These are phyloP conservation scores for Solanum appendiculatum DNA, from an alignment of 257 asterid species.

Conservation along the genomic window DNA sequence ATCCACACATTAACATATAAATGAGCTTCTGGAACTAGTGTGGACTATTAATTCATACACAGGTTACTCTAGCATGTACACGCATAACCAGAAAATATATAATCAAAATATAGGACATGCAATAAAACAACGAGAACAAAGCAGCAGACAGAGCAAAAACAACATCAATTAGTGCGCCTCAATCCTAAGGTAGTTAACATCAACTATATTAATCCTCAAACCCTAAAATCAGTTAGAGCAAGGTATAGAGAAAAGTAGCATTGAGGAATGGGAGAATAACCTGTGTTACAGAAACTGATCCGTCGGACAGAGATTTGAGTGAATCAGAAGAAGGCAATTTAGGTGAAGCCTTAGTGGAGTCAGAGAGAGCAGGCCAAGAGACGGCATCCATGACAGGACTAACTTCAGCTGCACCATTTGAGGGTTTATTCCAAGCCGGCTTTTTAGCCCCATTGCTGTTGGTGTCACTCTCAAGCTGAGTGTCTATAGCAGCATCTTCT, in stretches of 20 bases:
- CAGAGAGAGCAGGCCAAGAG: constrained; percentile 76
- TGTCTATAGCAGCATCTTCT: constrained; percentile 22
- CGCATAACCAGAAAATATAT: not conserved
- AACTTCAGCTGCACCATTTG: constrained; percentile 25
- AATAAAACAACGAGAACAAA: not conserved
- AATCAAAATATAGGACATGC: not conserved
- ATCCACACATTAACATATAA: not conserved
- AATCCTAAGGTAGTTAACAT: not conserved
- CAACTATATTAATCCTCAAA: not conserved
- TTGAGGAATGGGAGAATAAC: constrained; percentile 11
- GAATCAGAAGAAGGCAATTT: constrained; percentile 38
- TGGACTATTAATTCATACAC: not conserved
- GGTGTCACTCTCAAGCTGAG: constrained; percentile 34
- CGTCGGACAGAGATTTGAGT: constrained; percentile 27
- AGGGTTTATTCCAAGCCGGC: constrained; percentile 59
- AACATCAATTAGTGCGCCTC: not conserved
- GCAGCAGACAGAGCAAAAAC: not conserved
- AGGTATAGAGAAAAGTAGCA: constrained; percentile 3
- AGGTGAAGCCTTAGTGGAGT: constrained; percentile 61
- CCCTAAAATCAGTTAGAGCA: not conserved
- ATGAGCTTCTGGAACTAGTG: not conserved
- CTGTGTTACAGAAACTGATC: constrained; percentile 30
- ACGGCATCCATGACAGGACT: constrained; percentile 62
- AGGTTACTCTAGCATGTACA: not conserved
- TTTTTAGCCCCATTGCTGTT: constrained; percentile 27